These are phyloP conservation scores for Xylaria sp. DNA, from an alignment of 2,329 filamentous ascomycete species.

Conservation along the genomic window DNA sequence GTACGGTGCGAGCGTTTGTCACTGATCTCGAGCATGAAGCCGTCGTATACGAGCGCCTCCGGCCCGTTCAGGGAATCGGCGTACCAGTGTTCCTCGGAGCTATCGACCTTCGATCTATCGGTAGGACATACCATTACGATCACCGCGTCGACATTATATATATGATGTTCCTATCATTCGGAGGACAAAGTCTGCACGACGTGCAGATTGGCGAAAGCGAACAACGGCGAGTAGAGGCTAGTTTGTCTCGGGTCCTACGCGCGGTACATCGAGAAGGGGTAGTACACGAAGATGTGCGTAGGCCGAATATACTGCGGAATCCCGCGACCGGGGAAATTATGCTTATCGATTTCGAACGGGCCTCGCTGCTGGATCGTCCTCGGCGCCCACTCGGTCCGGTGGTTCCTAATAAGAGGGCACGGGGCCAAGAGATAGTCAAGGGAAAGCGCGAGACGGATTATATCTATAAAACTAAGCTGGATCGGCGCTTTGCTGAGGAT, in stretches of 20 bases:
- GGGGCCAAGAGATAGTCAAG: constrained; percentile 12
- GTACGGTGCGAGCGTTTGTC: constrained; percentile 43
- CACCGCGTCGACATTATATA: constrained; percentile 42
- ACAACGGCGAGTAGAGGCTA: not conserved
- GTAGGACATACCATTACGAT: constrained; percentile 44
- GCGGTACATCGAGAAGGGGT: constrained; percentile 37
- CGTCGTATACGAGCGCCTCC: constrained; percentile 44
- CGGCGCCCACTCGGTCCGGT: constrained; percentile 29
- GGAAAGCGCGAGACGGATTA: constrained; percentile 4
- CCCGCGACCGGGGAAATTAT: constrained; percentile 35
- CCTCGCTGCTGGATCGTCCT: constrained; percentile 30
- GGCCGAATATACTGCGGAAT: constrained; percentile 39
- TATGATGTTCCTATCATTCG: constrained; percentile 46
- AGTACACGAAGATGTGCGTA: constrained; percentile 36
- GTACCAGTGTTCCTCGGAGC: constrained; percentile 48
- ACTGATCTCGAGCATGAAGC: constrained; percentile 45
- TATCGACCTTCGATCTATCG: constrained; percentile 44
- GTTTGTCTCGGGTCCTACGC: constrained; percentile 26
- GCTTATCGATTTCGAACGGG: constrained; percentile 43
- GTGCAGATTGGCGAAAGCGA: constrained; percentile 1
- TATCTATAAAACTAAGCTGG: not conserved
- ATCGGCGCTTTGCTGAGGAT: constrained; percentile 9
- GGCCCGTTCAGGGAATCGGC: constrained; percentile 42
- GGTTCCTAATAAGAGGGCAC: constrained; percentile 34
- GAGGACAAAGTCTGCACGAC: constrained; percentile 32